Conservation (phyloP, 2,329 filamentous ascomycete genomes). For the Domatiomyces catenatus region DNA sequence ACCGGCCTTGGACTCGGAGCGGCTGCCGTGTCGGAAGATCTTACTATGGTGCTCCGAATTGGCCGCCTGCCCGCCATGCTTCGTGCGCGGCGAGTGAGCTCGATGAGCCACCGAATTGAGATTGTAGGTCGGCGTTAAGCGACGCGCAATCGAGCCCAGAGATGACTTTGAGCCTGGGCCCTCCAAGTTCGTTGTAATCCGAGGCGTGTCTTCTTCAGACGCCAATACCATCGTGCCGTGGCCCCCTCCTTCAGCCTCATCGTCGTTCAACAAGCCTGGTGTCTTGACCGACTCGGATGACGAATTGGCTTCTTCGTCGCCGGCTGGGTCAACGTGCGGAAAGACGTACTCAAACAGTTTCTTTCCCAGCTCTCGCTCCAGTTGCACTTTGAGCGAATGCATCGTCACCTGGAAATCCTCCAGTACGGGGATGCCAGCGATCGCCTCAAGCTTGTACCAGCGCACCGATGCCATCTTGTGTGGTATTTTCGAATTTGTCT, state of each 20-base stretch:
- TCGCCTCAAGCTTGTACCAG: conserved; percentile 96
- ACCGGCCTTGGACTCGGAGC: conserved; percentile 6
- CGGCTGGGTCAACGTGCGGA: conserved; percentile 54
- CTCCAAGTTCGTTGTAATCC: conserved; percentile 24
- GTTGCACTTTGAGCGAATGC: conserved; percentile 81
- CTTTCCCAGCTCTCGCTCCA: conserved; percentile 84
- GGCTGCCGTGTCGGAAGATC: conserved; percentile 14
- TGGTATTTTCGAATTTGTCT: conserved; percentile 4
- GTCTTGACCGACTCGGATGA: conserved; percentile 38
- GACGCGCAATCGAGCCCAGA: conserved; percentile 61
- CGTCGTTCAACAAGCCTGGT: conserved; percentile 32
- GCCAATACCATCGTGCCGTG: conserved; percentile 24
- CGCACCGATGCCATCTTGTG: conserved; percentile 79
- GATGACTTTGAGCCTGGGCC: conserved; percentile 32
- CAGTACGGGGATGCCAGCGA: conserved; percentile 92
- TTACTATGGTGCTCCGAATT: conserved; percentile 12
- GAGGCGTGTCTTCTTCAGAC: conserved; percentile 7
- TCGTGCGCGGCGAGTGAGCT: conserved; percentile 1
- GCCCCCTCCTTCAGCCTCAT: conserved; percentile 33
- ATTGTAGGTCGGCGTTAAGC: conserved; percentile 62
- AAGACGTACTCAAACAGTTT: conserved; percentile 96
- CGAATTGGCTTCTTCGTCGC: conserved; percentile 34
- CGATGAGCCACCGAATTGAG: conserved; percentile 4
- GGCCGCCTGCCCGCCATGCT: not conserved
- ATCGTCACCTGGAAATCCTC: conserved; percentile 92